A percentile compares a stretch with the other conserved stretches of the same genome.
Evolutionary conservation across 2,329 filamentous ascomycete genomes (phyloP).

Genomic region (Colletotrichum australisinense): DNA sequence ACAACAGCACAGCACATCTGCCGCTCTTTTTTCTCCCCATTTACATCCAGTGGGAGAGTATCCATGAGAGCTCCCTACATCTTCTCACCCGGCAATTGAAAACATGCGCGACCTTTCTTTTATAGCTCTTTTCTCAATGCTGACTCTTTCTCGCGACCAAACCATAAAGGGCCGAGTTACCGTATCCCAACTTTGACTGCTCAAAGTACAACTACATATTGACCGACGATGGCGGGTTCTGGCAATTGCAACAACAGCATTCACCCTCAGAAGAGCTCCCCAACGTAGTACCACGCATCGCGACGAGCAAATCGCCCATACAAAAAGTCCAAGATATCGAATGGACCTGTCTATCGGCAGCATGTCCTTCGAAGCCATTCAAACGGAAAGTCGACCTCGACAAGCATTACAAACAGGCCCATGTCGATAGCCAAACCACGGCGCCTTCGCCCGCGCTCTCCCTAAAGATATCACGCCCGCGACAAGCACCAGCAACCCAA

Average conservation of each 20-base stretch:
- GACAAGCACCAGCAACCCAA: conserved; percentile 28
- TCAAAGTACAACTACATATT: conserved; percentile 37
- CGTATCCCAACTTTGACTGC: conserved; percentile 34
- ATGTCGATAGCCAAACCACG: conserved; percentile 44
- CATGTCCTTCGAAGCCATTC: conserved; percentile 59
- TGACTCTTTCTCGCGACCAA: neutral
- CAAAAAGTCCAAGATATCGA: conserved; percentile 32
- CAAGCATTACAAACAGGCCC: conserved; percentile 62
- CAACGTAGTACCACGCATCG: conserved; percentile 23
- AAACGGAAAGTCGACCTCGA: conserved; percentile 65
- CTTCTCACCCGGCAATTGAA: too few relatives aligned
- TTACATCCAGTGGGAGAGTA: neutral
- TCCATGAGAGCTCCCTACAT: neutral
- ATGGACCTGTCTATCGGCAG: conserved; percentile 48
- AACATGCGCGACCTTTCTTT: neutral
- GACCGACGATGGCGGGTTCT: conserved; percentile 36
- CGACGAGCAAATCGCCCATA: conserved; percentile 31
- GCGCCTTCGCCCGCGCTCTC: conserved; percentile 31
- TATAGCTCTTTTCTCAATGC: neutral
- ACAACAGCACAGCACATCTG: neutral
- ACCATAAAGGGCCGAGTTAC: conserved; percentile 25
- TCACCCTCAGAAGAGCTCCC: conserved; percentile 29
- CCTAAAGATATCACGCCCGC: conserved; percentile 30
- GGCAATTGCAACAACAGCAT: conserved; percentile 33
- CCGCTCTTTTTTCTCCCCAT: neutral